Conservation (phyloP, 2,329 filamentous ascomycete species). For the Pseudogymnoascus sp. region DNA sequence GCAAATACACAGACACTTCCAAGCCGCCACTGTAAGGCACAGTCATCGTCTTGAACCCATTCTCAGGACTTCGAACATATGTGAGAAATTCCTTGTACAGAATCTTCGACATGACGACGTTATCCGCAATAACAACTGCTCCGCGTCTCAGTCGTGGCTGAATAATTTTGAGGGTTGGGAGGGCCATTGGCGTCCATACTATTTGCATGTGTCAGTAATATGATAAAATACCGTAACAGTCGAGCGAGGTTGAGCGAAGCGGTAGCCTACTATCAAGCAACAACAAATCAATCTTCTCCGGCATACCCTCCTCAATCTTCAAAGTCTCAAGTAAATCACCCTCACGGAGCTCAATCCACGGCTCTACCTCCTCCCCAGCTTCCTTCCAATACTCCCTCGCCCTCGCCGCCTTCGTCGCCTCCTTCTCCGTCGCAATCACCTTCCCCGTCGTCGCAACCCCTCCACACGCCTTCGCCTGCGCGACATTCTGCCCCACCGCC, state of each 20-base stretch:
- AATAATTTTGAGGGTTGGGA: conserved; percentile 42
- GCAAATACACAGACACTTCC: conserved; percentile 34
- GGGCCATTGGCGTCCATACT: conserved; percentile 48
- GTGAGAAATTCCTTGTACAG: conserved; percentile 40
- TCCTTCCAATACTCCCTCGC: conserved; percentile 46
- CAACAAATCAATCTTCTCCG: conserved; percentile 41
- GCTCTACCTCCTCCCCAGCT: conserved; percentile 39
- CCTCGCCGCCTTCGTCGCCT: conserved; percentile 40
- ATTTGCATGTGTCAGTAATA: background rate
- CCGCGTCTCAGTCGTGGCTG: conserved; percentile 37
- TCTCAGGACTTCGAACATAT: conserved; percentile 36
- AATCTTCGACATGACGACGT: conserved; percentile 31
- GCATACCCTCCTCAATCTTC: conserved; percentile 34
- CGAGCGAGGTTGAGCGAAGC: background rate
- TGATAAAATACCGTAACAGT: background rate
- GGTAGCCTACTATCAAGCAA: conserved; percentile 49
- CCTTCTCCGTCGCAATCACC: conserved; percentile 54
- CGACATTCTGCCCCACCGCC: conserved; percentile 42
- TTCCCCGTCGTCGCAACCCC: conserved; percentile 26
- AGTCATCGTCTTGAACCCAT: conserved; percentile 41
- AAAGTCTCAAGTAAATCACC: conserved; percentile 50
- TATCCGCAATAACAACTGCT: conserved; percentile 42
- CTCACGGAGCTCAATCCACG: conserved; percentile 44
- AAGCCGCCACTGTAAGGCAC: conserved; percentile 41
- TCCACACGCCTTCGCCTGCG: conserved; percentile 15